These are phyloP conservation scores for Triticum urartu DNA, from an alignment of 176 grass and related monocot species.

Conservation along the genomic window DNA sequence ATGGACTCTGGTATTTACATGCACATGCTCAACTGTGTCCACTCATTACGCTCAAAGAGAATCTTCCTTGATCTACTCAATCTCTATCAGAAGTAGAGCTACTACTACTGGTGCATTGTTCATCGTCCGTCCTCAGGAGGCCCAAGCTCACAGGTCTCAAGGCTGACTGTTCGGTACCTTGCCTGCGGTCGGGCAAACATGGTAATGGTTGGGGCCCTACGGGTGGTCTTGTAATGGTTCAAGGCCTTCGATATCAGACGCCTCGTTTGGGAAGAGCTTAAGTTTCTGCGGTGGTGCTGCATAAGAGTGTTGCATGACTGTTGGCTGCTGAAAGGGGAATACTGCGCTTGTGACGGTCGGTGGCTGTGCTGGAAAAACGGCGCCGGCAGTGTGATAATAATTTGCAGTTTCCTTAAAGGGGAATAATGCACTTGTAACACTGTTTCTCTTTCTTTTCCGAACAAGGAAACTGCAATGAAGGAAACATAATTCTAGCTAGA, in stretches of 20 bases:
- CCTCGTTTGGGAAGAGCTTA: slow-evolving; percentile 55
- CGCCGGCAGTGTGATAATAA: background rate
- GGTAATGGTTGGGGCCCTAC: background rate
- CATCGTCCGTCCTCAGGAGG: slow-evolving; percentile 52
- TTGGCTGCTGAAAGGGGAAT: slow-evolving; percentile 42
- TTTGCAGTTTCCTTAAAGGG: no score
- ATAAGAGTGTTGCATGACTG: slow-evolving; percentile 6
- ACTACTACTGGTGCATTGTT: slow-evolving; percentile 45
- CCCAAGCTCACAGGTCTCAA: slow-evolving; percentile 44
- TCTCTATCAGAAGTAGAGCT: background rate
- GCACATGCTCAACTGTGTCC: no score
- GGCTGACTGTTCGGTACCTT: slow-evolving; percentile 39
- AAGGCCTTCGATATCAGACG: background rate
- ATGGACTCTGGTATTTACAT: no score
- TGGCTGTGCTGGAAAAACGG: background rate
- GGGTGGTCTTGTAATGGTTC: background rate
- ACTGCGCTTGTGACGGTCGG: slow-evolving; percentile 9
- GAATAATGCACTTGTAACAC: no score
- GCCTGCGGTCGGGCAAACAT: slow-evolving; percentile 41
- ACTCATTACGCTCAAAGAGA: background rate
- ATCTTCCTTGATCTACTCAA: slow-evolving; percentile 15
- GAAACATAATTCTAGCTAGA: background rate
- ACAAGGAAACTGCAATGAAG: background rate
- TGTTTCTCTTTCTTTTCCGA: no score
- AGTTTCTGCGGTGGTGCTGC: slow-evolving; percentile 45